A percentile compares a stretch with the other conserved stretches of the same genome.
Evolutionary conservation across 768 basidiomycete species (phyloP).

Genomic region (Kwoniella mangroviensis): DNA sequence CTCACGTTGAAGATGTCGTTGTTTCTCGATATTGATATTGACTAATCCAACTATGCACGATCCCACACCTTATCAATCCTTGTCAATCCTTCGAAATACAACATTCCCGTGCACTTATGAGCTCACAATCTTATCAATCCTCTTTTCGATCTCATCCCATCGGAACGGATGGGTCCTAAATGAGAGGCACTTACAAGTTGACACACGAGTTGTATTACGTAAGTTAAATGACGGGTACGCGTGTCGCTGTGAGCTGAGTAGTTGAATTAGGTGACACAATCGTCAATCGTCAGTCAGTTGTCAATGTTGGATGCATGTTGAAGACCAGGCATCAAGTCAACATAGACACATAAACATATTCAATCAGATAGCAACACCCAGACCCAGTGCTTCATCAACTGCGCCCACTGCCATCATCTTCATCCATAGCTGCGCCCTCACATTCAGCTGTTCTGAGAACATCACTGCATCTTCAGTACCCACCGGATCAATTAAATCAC

Average conservation of each 20-base stretch:
- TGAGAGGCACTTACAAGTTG: background rate
- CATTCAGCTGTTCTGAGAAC: too few species aligned
- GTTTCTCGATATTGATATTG: background rate
- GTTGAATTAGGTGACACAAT: conserved; percentile 3
- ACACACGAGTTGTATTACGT: background rate
- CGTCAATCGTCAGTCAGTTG: conserved; percentile 2
- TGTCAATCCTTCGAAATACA: background rate
- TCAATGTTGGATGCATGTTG: background rate
- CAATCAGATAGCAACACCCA: background rate
- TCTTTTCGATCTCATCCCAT: background rate
- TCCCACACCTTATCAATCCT: background rate
- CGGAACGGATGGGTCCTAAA: background rate
- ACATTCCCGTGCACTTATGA: background rate
- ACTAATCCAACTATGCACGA: background rate
- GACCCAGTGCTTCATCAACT: background rate
- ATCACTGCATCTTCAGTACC: background rate
- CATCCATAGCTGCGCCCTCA: too few species aligned
- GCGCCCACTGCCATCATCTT: too few species aligned
- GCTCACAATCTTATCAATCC: background rate
- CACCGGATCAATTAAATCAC: conserved; percentile 4
- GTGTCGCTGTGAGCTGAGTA: background rate
- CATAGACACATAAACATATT: background rate
- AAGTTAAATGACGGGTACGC: background rate
- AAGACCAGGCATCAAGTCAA: background rate
- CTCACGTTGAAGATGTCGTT: too few species aligned